Conservation (phyloP, 1,284 basidiomycete genomes). For the Wallemia mellicola region DNA sequence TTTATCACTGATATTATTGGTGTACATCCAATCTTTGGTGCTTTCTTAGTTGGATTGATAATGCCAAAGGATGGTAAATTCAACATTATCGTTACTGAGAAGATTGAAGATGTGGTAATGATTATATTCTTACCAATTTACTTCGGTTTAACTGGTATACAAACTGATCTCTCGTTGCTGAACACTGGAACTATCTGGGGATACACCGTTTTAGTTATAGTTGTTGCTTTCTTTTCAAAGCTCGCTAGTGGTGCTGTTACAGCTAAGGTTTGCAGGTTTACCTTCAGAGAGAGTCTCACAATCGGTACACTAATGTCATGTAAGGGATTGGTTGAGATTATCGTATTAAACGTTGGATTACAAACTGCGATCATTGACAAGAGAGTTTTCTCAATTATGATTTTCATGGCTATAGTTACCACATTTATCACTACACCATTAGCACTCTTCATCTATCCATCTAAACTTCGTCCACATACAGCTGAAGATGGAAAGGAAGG, state of each 20-base stretch:
- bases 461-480: slow-evolving; percentile 7
- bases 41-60: slow-evolving; percentile 18
- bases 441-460: slow-evolving; percentile 15
- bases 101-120: slow-evolving; percentile 13
- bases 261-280: slow-evolving; percentile 13
- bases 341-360: slow-evolving; percentile 19
- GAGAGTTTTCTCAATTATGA: slow-evolving; percentile 17
- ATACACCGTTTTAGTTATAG: slow-evolving; percentile 15
- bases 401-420: slow-evolving; percentile 7
- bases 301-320: slow-evolving; percentile 18
- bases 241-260: slow-evolving; percentile 10
- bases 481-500: slow-evolving; percentile 4
- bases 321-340: slow-evolving; percentile 15
- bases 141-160: slow-evolving; percentile 13
- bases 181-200: slow-evolving; percentile 15
- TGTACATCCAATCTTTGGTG: slow-evolving; percentile 14
- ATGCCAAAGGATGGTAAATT: slow-evolving; percentile 17
- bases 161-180: slow-evolving; percentile 16
- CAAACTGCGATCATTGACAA: slow-evolving; percentile 16
- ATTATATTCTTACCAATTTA: slow-evolving; percentile 16
- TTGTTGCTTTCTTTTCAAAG: slow-evolving; percentile 16
- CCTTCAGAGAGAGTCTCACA: slow-evolving; percentile 14
- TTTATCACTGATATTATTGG: background rate
- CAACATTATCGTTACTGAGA: slow-evolving; percentile 14
- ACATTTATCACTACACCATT: slow-evolving; percentile 17